phyloP scores from a whole-genome alignment of 345 rosid species.

The Rubroshorea leprosula region DNA sequence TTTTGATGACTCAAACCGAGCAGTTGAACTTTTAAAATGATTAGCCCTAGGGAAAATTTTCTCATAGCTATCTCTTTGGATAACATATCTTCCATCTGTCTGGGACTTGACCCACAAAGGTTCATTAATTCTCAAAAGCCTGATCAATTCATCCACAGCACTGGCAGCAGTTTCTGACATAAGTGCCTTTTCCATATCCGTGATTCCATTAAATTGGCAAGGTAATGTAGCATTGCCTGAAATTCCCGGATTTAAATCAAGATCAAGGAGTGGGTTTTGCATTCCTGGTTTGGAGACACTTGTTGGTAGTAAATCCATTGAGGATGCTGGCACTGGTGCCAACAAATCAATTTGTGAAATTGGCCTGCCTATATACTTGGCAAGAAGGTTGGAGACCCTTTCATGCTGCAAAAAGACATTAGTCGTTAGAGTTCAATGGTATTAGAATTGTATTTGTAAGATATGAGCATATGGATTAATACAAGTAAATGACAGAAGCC shows the following conservation, averaged over 20 bases:
- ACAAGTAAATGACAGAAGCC: background rate
- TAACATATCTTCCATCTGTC: conserved; percentile 25
- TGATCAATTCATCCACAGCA: conserved; percentile 53
- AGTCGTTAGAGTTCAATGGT: background rate
- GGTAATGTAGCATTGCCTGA: background rate
- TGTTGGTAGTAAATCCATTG: conserved; percentile 7
- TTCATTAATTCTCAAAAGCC: conserved; percentile 33
- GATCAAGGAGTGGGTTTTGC: conserved; percentile 8
- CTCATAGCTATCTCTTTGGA: conserved; percentile 37
- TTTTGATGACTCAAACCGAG: conserved; percentile 64
- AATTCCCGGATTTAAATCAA: conserved; percentile 4
- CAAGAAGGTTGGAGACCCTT: conserved; percentile 24
- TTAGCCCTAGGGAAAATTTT: conserved; percentile 23
- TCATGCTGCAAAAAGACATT: conserved; percentile 37
- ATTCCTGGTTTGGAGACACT: conserved; percentile 1
- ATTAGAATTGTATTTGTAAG: background rate
- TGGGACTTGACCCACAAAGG: conserved; percentile 50
- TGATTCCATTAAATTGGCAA: conserved; percentile 8
- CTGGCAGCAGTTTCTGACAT: conserved; percentile 37
- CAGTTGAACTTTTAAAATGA: conserved; percentile 29
- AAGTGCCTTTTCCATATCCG: conserved; percentile 29
- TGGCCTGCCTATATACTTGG: conserved; percentile 34
- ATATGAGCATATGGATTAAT: background rate
- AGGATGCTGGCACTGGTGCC: conserved; percentile 9
- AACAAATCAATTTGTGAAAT: conserved; percentile 15